Evolutionary conservation across 176 grass and related monocot genomes (phyloP).

Genomic region (Carex myosuroides): DNA sequence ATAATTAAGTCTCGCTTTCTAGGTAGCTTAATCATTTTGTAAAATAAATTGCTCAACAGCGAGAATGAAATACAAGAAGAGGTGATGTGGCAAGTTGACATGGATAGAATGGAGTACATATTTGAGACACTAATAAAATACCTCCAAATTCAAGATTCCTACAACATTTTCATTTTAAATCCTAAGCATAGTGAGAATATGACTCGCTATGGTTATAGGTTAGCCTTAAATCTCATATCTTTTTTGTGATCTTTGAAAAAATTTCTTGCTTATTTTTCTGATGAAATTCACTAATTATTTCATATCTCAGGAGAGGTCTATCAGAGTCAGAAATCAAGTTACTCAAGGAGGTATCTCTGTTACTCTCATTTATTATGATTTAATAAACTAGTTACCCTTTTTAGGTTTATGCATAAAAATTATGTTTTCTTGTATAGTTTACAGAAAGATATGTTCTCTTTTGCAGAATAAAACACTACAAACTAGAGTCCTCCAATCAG

Average conservation of each 20-base stretch:
- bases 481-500: constrained; percentile 33
- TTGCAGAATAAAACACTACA: constrained; percentile 44
- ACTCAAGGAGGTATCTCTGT: constrained; percentile 64
- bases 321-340: constrained; percentile 81
- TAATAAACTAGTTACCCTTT: background rate
- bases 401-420: background rate
- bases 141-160: constrained; percentile 86
- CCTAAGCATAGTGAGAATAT: constrained; percentile 52
- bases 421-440: background rate
- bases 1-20: background rate
- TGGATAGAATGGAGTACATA: constrained; percentile 75
- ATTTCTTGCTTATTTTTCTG: constrained; percentile 26
- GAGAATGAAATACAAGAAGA: constrained; percentile 36
- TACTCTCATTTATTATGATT: background rate
- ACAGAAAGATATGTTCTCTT: background rate
- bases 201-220: constrained; percentile 82
- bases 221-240: constrained; percentile 24
- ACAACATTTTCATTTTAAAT: constrained; percentile 94
- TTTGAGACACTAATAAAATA: constrained; percentile 75
- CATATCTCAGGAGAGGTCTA: constrained; percentile 66
- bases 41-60: constrained; percentile 22
- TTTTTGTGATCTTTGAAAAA: background rate
- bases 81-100: constrained; percentile 67
- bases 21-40: background rate
- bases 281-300: constrained; percentile 20